Conservation (phyloP, 2,329 filamentous ascomycete genomes). For the Nemania sp. region DNA sequence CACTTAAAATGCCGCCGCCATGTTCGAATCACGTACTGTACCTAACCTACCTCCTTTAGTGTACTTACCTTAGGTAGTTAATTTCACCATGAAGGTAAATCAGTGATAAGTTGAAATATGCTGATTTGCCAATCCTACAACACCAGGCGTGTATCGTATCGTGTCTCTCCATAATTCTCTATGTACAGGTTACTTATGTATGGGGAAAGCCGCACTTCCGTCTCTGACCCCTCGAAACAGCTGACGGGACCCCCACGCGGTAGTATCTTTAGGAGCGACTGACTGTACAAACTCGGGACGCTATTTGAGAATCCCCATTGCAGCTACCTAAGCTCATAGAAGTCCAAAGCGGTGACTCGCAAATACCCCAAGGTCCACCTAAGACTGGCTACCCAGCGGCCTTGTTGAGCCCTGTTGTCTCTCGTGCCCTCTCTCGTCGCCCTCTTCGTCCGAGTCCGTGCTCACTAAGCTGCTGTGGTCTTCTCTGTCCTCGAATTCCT, state of each 20-base stretch:
- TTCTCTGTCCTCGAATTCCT: constrained; percentile 59
- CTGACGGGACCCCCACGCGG: background rate
- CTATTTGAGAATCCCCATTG: background rate
- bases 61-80: no score
- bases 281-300: background rate
- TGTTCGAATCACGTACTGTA: no score
- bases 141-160: background rate
- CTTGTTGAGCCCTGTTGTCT: constrained; percentile 29
- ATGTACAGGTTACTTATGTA: constrained; percentile 25
- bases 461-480: constrained; percentile 47
- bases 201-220: constrained; percentile 2
- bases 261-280: constrained; percentile 2
- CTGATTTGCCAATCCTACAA: constrained; percentile 5
- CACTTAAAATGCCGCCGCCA: no score
- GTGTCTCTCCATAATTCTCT: constrained; percentile 6
- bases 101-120: background rate
- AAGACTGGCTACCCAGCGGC: constrained; percentile 21
- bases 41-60: no score
- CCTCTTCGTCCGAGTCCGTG: constrained; percentile 32
- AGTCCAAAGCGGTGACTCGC: background rate
- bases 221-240: constrained; percentile 12
- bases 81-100: background rate
- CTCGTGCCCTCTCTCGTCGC: constrained; percentile 5
- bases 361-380: background rate
- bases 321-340: background rate